Evolutionary conservation across 2,329 filamentous ascomycete species (phyloP), one percentile per base, ranked within the genome.

Genomic region (Bipolaris bicolor): DNA sequence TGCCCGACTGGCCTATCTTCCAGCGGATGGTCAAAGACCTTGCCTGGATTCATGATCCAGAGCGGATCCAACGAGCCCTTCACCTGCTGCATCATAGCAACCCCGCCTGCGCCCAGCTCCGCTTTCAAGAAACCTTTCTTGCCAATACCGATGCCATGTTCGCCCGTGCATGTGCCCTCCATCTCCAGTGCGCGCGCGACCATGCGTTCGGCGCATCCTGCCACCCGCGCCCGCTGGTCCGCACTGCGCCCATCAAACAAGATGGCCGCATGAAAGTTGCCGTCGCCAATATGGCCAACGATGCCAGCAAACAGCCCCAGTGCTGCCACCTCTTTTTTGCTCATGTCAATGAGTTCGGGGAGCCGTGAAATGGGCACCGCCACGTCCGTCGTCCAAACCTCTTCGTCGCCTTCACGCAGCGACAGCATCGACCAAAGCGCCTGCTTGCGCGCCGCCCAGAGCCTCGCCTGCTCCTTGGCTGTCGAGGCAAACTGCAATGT

Each of bases 31-130:
- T 41, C 39, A 41, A 41, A 41, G 20, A 88, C 81, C 75, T 88
- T 88, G 72, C 88, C 85, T 66, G 84, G 86, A 64, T 88, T 88
- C 24, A 88, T 79, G 64, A 88, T 69, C 65, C 85, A 85, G 43
- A 92, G 79, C 3, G 91, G 91, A 75, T 95, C 91, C 61, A 92
- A 89, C 0, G 91, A 88, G 67, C 86, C 82, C 81, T 95, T 95
- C 74, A 94, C 86, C 88, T 89, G 90, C 77, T 91, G 84, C 91
- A 95, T 95, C 24, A 89, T 82, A 77, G 93, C 90, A 9, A 95
- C 90, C 0, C 90, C 91, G 11, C 78, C 81, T 74, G 86, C 81
- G 15, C 90, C 90, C 40, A 95, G 80, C 77, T 95, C 91, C 69
- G 93, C 89, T 9, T 86, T 82, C 44, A 95, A 82, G 71, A 94